Base-by-base conservation (phyloP, 2,329 filamentous ascomycete species). In the Ceratocystis variospora region DNA sequence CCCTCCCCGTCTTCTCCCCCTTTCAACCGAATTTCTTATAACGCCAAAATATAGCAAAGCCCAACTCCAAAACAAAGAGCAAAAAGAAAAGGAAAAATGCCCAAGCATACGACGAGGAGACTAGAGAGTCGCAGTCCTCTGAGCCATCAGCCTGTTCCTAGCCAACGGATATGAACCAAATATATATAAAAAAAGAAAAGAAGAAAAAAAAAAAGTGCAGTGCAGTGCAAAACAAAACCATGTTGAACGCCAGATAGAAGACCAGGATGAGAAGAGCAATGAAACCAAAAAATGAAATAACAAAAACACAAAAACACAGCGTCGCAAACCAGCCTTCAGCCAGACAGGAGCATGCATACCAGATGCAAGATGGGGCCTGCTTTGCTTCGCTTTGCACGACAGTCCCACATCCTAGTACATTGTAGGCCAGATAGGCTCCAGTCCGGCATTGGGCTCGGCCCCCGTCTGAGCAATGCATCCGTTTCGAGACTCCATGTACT, bases 371-470 rank as follows among this genome's bases (percentile, higher is more conserved):
- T 31, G 3, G 33, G 53, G 28, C 53, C 17, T n/a, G 53, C 53
- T 33, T 57, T 57, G 53, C 25, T 15, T 33, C 33, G 53, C 53
- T 57, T 33, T 17, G 53, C 53, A 33, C 33, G 22, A 6, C 53
- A n/a, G 53, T 31, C 53, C 28, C 12, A 2, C n/a, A 57, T 57
- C 53, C 33, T 19, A 57, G 53, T 57, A 57, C 53, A 57, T 57
- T 0, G 53, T 57, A 7, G 53, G 53, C 53, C 53, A 57, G n/a
- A 57, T 57, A 17, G 53, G 53, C 53, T 57, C 53, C 25, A 57
- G 53, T 31, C 53, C 53, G 5, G 80, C 73, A 15, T 33, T 63
- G 19, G 44, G 17, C 61, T 63, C 61, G 22, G 44, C 46, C 5
- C 44, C 44, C 41, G 44, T 63, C 15, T 63, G 61, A 17, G 25